Conservation (phyloP, 2,329 filamentous ascomycete genomes). For the Diplodia seriata region DNA sequence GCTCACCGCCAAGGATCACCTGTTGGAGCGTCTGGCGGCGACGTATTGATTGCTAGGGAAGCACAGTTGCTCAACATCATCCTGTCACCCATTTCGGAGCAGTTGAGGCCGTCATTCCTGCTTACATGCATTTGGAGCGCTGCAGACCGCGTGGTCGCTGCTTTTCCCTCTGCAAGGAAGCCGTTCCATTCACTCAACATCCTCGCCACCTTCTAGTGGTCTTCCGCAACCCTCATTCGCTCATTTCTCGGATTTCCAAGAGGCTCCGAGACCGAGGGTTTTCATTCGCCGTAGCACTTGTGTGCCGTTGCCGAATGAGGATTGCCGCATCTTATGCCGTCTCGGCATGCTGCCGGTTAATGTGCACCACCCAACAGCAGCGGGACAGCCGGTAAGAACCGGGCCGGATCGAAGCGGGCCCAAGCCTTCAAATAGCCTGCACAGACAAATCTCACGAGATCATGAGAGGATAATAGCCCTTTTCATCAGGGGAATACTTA, state of each 20-base stretch:
- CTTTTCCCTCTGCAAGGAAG: neutral
- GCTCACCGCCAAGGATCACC: constrained; percentile 65
- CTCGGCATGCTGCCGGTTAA: constrained; percentile 25
- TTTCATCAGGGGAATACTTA: constrained; percentile 16
- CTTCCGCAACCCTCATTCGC: neutral
- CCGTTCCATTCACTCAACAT: neutral
- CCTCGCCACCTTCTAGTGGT: neutral
- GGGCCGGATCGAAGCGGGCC: neutral
- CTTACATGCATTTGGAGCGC: neutral
- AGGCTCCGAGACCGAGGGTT: neutral
- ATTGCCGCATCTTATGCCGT: constrained; percentile 13
- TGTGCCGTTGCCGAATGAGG: constrained; percentile 17
- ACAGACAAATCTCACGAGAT: constrained; percentile 22
- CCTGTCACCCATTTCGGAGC: neutral
- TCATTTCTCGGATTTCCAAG: neutral
- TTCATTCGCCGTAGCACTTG: neutral
- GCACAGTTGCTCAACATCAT: neutral
- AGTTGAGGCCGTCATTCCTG: neutral
- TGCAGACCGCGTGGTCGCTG: neutral
- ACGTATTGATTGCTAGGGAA: constrained; percentile 58
- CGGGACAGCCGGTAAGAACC: constrained; percentile 8
- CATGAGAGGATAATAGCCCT: constrained; percentile 11
- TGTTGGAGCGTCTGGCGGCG: constrained; percentile 63
- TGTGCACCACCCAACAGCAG: constrained; percentile 3
- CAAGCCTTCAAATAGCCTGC: neutral